A percentile compares a stretch with the other conserved stretches of the same genome.
Evolutionary conservation across 805 yeast genomes (phyloP).

Genomic region (Henningerozyma blattae): DNA sequence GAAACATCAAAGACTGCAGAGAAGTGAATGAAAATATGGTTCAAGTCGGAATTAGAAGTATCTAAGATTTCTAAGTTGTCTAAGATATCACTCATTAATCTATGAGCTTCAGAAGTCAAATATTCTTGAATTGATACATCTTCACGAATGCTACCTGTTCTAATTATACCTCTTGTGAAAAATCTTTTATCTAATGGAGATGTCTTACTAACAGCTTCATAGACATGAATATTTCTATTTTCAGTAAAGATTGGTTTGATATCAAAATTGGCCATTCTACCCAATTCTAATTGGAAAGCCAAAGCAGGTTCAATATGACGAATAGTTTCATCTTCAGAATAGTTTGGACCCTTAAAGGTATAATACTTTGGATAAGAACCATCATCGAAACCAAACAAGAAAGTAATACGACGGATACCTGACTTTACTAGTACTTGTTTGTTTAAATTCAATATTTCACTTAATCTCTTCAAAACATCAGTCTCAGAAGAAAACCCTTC

Average conservation of each 20-base stretch:
- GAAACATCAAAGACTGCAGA: constrained; percentile 90
- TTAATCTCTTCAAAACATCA: constrained; percentile 50
- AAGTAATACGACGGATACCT: constrained; percentile 84
- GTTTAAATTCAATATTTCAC: constrained; percentile 52
- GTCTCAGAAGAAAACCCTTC: constrained; percentile 68
- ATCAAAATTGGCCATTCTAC: constrained; percentile 87
- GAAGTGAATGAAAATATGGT: constrained; percentile 94
- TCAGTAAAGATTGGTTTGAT: constrained; percentile 92
- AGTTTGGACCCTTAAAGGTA: constrained; percentile 85
- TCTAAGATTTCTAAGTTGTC: constrained; percentile 92
- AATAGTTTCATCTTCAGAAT: constrained; percentile 78
- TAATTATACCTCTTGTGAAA: constrained; percentile 92
- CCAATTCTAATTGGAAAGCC: constrained; percentile 93
- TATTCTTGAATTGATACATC: constrained; percentile 90
- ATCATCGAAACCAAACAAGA: constrained; percentile 70
- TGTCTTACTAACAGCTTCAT: constrained; percentile 91
- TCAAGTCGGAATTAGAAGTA: constrained; percentile 88
- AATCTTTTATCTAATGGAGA: constrained; percentile 88
- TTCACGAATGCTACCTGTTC: constrained; percentile 91
- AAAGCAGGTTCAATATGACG: constrained; percentile 98
- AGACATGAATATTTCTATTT: constrained; percentile 94
- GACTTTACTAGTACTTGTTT: constrained; percentile 59
- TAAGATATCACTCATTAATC: constrained; percentile 89
- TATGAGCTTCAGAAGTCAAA: constrained; percentile 89
- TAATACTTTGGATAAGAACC: constrained; percentile 92